A percentile compares a stretch with the other conserved stretches of the same genome.
These are phyloP conservation scores for Purpureocillium lavendulum DNA, from an alignment of 2,329 filamentous ascomycete genomes.

Conservation along the genomic window DNA sequence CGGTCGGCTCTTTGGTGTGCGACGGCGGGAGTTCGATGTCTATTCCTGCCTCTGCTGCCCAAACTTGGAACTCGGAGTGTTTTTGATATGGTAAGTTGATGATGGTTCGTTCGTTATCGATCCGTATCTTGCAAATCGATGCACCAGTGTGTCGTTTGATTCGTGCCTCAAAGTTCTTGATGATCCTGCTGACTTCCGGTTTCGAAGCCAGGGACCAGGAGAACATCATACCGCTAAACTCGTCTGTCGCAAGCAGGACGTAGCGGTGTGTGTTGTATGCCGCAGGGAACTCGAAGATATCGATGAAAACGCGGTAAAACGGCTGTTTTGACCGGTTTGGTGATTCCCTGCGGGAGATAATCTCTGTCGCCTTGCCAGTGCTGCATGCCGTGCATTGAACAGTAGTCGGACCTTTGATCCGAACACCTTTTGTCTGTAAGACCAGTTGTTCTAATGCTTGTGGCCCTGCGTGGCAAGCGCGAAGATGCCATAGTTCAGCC, in stretches of 20 bases:
- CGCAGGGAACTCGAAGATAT: constrained; percentile 1
- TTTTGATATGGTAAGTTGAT: background rate
- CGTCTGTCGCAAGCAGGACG: background rate
- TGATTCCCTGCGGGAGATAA: constrained; percentile 1
- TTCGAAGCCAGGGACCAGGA: constrained; percentile 1
- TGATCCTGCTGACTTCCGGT: background rate
- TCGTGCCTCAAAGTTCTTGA: background rate
- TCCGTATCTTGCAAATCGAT: background rate
- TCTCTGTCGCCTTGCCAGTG: background rate
- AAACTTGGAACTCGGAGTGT: background rate
- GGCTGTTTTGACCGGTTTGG: background rate
- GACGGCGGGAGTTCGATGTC: background rate
- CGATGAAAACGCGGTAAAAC: constrained; percentile 1
- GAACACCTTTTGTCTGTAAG: background rate
- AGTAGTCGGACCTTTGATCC: background rate
- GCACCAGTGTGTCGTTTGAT: background rate
- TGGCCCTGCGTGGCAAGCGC: background rate
- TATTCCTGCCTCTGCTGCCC: background rate
- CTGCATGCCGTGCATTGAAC: background rate
- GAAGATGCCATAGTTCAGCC: background rate
- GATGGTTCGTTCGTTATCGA: constrained; percentile 1
- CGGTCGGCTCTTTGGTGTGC: constrained; percentile 1
- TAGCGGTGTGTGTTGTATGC: constrained; percentile 1
- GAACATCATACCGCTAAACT: background rate
- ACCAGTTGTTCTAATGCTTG: background rate